These are phyloP conservation scores for Strobilomyces echinocephalus DNA, from an alignment of 768 basidiomycete genomes.

Conservation along the genomic window DNA sequence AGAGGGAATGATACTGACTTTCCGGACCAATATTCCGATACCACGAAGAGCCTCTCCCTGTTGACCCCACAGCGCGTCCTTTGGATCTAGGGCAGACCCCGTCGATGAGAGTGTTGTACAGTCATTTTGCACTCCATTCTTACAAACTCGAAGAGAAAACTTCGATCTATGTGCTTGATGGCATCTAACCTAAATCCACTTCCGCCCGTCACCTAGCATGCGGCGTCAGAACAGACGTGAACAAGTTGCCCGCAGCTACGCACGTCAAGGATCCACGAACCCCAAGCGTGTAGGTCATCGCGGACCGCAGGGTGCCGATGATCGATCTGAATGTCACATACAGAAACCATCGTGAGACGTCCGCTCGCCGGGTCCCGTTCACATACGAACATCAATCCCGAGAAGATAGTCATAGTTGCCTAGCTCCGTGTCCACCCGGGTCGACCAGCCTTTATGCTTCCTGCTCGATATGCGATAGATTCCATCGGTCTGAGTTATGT, in stretches of 20 bases:
- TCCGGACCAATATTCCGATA: slow-evolving; percentile 81
- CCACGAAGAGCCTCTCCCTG: slow-evolving; percentile 52
- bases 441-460: slow-evolving; percentile 77
- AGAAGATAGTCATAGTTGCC: slow-evolving; percentile 86
- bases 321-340: slow-evolving; percentile 54
- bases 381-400: slow-evolving; percentile 56
- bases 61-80: slow-evolving; percentile 43
- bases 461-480: slow-evolving; percentile 69
- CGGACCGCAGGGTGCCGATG: slow-evolving; percentile 78
- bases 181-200: slow-evolving; percentile 85
- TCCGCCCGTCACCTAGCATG: slow-evolving; percentile 56
- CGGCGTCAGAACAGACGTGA: neutral
- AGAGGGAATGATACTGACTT: slow-evolving; percentile 39
- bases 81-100: slow-evolving; percentile 40
- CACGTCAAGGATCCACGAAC: slow-evolving; percentile 67
- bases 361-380: neutral
- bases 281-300: slow-evolving; percentile 73
- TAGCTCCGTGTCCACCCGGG: slow-evolving; percentile 73
- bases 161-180: slow-evolving; percentile 81
- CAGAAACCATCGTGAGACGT: slow-evolving; percentile 7
- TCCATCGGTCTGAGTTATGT: slow-evolving; percentile 53
- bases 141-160: slow-evolving; percentile 69
- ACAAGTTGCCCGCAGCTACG: neutral
- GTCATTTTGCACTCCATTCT: slow-evolving; percentile 16
- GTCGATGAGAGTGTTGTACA: neutral